phyloP scores from a whole-genome alignment of 306 rosid species.

The Senna tora region DNA sequence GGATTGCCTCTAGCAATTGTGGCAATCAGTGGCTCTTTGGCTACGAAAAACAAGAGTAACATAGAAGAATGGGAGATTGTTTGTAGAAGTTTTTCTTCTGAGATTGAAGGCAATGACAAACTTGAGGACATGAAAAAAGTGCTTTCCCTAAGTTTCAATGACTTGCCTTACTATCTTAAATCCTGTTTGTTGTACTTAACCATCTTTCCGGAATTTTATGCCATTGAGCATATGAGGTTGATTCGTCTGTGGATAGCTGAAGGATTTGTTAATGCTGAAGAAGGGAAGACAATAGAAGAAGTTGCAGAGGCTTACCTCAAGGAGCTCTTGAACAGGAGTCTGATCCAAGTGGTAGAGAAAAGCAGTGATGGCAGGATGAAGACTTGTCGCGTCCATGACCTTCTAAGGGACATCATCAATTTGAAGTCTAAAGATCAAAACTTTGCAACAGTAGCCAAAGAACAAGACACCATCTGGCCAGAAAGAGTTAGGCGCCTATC shows the following conservation, averaged over 20 bases:
- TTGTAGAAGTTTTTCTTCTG: slow-evolving; percentile 47
- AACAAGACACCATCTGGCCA: slow-evolving; percentile 49
- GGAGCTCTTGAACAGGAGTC: slow-evolving; percentile 61
- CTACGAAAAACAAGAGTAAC: slow-evolving; percentile 41
- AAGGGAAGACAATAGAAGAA: slow-evolving; percentile 55
- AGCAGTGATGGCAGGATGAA: slow-evolving; percentile 48
- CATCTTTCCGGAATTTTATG: slow-evolving; percentile 51
- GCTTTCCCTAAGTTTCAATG: slow-evolving; percentile 61
- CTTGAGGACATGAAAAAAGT: slow-evolving; percentile 54
- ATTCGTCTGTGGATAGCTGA: slow-evolving; percentile 71
- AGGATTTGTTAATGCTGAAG: slow-evolving; percentile 56
- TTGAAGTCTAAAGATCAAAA: slow-evolving; percentile 59
- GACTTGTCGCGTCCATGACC: slow-evolving; percentile 55
- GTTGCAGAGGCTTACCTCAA: slow-evolving; percentile 63
- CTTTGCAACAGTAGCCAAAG: slow-evolving; percentile 55
- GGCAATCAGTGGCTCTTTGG: slow-evolving; percentile 54
- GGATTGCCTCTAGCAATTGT: slow-evolving; percentile 65
- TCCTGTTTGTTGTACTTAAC: slow-evolving; percentile 61
- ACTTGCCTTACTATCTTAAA: slow-evolving; percentile 65
- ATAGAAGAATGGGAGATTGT: slow-evolving; percentile 56
- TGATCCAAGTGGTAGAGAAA: slow-evolving; percentile 52
- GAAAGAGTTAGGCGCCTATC: slow-evolving; percentile 63
- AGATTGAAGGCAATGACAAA: slow-evolving; percentile 45
- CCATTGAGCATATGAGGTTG: slow-evolving; percentile 48
- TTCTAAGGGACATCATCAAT: slow-evolving; percentile 55